Evolutionary conservation across 805 yeast species (phyloP), one percentile per base, ranked within the genome.

Genomic region (Kazachstania martiniae): DNA sequence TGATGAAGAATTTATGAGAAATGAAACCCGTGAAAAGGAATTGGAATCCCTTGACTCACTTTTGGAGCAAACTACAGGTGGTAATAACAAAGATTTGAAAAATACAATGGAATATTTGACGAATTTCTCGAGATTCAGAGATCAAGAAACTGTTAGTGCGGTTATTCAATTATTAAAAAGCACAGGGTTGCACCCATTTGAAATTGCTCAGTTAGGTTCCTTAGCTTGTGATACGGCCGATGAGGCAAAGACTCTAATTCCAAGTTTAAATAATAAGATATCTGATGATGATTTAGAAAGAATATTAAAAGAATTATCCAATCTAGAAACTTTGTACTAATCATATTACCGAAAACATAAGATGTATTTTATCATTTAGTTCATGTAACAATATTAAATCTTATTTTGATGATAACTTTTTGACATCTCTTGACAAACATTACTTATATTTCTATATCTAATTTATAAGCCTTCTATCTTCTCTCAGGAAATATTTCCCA

Each of bases 211-310:
- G 59, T 35, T 66, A 36, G 89, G 93, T 0, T 83, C 94, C 3
- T 66, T 89, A 40, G 81, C 91, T 19, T 87, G 96, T 59, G 98
- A 89, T 51, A 96, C 89, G 41, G 86, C 94, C 5, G 98, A 83
- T 51, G 98, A 91, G 63, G 97, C 97, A 23, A 84, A 84, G 59
- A 83, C 95, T 12, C 66, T 91, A 49, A 78, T 91, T 37, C 96
- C 98, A 29, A 81, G 94, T 57, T 67, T 91, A 51, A 69, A 72
- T 16, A 74, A 70, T 39, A 87, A 87, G 57, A 85, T 82, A 32
- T 72, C 81, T 8, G 94, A 86, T 43, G 81, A 82, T 27, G 96
- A 87, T 51, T 62, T 91, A 38, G 94, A 86, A 56, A 76, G 83
- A 29, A 69, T 89, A 35, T 66, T 91, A 44, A 93, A 87, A 44